Percentiles rank a stretch among this genome's conserved stretches.
phyloP scores from a whole-genome alignment of 768 basidiomycete genomes.

The Tricholoma matsutake region DNA sequence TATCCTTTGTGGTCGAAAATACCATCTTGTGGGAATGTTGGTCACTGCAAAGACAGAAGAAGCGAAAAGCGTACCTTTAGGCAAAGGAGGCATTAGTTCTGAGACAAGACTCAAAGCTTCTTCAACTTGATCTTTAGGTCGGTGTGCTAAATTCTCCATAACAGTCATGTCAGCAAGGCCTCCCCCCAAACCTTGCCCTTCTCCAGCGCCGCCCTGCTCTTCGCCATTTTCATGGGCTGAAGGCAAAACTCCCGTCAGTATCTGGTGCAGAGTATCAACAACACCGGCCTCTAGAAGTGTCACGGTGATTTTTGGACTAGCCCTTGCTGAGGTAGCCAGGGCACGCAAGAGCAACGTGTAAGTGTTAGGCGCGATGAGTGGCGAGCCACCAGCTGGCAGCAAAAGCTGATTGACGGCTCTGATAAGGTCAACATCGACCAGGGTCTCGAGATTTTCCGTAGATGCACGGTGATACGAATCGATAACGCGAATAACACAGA shows the following conservation, averaged over 20 bases:
- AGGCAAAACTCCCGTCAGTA: constrained; percentile 91
- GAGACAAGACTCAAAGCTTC: constrained; percentile 87
- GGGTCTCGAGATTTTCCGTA: constrained; percentile 80
- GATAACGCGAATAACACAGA: constrained; percentile 91
- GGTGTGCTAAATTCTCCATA: constrained; percentile 94
- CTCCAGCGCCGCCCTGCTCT: constrained; percentile 58
- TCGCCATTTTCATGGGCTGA: constrained; percentile 50
- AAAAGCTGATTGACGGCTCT: constrained; percentile 83
- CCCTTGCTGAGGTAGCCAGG: constrained; percentile 81
- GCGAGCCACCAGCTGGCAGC: constrained; percentile 81
- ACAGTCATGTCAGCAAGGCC: constrained; percentile 96
- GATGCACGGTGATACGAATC: constrained; percentile 88
- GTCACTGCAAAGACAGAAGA: neutral
- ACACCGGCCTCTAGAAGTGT: constrained; percentile 89
- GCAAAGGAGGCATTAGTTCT: constrained; percentile 90
- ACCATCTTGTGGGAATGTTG: constrained; percentile 56
- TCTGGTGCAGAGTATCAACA: constrained; percentile 90
- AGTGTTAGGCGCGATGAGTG: constrained; percentile 81
- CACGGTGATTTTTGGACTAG: constrained; percentile 84
- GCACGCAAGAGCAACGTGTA: constrained; percentile 87
- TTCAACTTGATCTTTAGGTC: constrained; percentile 96
- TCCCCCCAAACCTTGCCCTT: constrained; percentile 80
- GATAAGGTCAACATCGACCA: constrained; percentile 79
- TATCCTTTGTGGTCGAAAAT: constrained; percentile 92
- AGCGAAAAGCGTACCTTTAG: constrained; percentile 61